These are phyloP conservation scores for Claviceps maximensis DNA, from an alignment of 2,329 filamentous ascomycete genomes.

Conservation along the genomic window DNA sequence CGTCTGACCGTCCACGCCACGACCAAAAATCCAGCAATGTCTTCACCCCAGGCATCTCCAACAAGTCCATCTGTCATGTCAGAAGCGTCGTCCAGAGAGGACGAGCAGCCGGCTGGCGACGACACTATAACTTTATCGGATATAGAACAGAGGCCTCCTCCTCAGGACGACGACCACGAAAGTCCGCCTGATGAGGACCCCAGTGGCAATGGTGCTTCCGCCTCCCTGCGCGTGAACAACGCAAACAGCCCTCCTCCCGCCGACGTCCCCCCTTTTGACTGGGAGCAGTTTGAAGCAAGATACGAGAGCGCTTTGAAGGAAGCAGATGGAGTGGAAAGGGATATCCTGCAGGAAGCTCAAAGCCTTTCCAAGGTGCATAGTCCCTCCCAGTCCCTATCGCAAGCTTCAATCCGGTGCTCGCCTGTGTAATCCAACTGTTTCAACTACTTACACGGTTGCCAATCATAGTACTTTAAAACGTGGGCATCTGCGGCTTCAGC, in stretches of 20 bases:
- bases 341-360: constrained; percentile 54
- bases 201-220: constrained; percentile 16
- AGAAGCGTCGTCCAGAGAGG: constrained; percentile 2
- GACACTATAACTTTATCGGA: constrained; percentile 11
- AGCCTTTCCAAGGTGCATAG: constrained; percentile 46
- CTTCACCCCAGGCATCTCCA: constrained; percentile 7
- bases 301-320: constrained; percentile 54
- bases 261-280: constrained; percentile 50
- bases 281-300: constrained; percentile 59
- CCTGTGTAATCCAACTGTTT: background rate
- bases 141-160: constrained; percentile 9
- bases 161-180: constrained; percentile 24
- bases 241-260: constrained; percentile 31
- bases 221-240: constrained; percentile 7
- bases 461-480: constrained; percentile 55
- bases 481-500: constrained; percentile 64
- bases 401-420: background rate
- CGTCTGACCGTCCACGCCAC: background rate
- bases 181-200: constrained; percentile 21
- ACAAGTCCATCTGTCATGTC: constrained; percentile 2
- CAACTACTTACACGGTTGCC: background rate
- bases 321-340: constrained; percentile 49
- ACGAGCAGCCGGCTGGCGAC: constrained; percentile 8
- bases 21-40: constrained; percentile 7
- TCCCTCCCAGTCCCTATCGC: too few species aligned